These are phyloP conservation scores for Ascosphaera acerosa DNA, from an alignment of 2,329 filamentous ascomycete species.

Conservation along the genomic window DNA sequence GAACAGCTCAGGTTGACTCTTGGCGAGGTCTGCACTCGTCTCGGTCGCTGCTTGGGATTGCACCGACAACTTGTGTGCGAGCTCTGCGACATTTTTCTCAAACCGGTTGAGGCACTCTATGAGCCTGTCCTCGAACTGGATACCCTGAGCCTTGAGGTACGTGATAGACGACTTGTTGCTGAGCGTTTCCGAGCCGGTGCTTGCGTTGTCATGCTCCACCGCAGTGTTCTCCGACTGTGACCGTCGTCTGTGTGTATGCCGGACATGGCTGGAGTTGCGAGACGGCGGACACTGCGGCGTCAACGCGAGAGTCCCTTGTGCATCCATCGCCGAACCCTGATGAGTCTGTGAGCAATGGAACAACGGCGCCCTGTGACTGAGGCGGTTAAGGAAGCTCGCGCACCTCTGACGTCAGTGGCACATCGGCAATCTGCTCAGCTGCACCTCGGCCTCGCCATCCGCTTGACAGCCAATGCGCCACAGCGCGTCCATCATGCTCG, in stretches of 20 bases:
- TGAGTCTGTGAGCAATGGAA: background rate
- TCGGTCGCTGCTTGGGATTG: background rate
- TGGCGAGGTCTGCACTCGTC: background rate
- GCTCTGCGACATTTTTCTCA: background rate
- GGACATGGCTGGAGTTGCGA: background rate
- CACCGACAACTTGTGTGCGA: background rate
- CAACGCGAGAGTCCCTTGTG: background rate
- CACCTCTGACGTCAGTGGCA: background rate
- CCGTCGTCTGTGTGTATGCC: background rate
- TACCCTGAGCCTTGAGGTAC: background rate
- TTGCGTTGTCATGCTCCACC: background rate
- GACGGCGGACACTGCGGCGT: background rate
- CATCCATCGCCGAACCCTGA: background rate
- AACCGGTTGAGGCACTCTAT: background rate
- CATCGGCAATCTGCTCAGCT: background rate
- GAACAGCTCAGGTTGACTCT: slow-evolving; percentile 35
- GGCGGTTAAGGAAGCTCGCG: background rate
- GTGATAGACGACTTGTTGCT: background rate
- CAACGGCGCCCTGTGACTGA: background rate
- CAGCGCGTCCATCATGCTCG: background rate
- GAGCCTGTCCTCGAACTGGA: background rate
- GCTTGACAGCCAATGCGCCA: background rate
- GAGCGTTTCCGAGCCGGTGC: background rate
- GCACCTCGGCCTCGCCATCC: background rate
- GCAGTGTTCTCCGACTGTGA: background rate